Conservation (phyloP, 129 eudicot genomes). For the Sambucus nigra region DNA sequence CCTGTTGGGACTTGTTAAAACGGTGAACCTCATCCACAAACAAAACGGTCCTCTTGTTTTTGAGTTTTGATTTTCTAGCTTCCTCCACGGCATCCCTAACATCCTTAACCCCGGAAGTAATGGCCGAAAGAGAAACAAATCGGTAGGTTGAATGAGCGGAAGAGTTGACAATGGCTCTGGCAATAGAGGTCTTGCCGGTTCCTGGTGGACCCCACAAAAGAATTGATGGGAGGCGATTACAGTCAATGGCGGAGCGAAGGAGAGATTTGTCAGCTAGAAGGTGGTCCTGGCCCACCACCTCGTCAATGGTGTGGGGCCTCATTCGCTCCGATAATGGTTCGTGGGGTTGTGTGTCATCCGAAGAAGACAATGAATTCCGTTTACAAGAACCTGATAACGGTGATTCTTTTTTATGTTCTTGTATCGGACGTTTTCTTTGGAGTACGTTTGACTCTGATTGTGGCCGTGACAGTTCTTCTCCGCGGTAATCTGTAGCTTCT, state of each 20-base stretch:
- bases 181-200: slow-evolving; percentile 90
- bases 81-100: slow-evolving; percentile 84
- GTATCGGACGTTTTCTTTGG: slow-evolving; percentile 14
- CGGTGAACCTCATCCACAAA: slow-evolving; percentile 93
- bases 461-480: not conserved
- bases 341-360: slow-evolving; percentile 2
- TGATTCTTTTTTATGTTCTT: not conserved
- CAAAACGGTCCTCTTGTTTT: slow-evolving; percentile 42
- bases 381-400: too few species aligned
- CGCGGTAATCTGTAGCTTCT: too few species aligned
- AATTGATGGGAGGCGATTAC: slow-evolving; percentile 58
- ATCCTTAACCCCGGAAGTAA: slow-evolving; percentile 78
- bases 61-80: slow-evolving; percentile 37
- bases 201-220: slow-evolving; percentile 98
- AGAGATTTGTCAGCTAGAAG: slow-evolving; percentile 40
- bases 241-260: slow-evolving; percentile 45
- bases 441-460: slow-evolving; percentile 4
- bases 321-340: slow-evolving; percentile 77
- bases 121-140: slow-evolving; percentile 68
- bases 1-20: slow-evolving; percentile 86
- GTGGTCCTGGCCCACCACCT: slow-evolving; percentile 83
- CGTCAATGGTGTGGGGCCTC: slow-evolving; percentile 58
- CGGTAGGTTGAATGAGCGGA: slow-evolving; percentile 23
- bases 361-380: too few species aligned
- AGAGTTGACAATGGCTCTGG: slow-evolving; percentile 50